Evolutionary conservation across 768 basidiomycete species (phyloP).

Genomic region (Lanmaoa pseudosensibilis): DNA sequence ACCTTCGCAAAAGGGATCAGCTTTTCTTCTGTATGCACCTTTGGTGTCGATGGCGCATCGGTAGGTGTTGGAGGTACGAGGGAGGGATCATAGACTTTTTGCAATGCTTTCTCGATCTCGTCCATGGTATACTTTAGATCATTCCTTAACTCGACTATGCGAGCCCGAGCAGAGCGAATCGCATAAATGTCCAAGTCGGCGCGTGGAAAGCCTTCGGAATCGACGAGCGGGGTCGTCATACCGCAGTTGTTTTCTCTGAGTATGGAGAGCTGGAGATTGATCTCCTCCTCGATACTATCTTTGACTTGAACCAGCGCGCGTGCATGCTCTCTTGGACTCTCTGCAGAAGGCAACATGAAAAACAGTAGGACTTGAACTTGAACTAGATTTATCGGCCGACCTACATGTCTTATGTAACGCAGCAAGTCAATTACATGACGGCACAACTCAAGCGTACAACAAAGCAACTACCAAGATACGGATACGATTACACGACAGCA

Average conservation of each 20-base stretch:
- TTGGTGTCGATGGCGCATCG: slow-evolving; percentile 25
- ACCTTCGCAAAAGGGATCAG: slow-evolving; percentile 73
- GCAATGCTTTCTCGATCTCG: slow-evolving; percentile 64
- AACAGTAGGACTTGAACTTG: no score
- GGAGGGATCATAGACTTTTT: slow-evolving; percentile 61
- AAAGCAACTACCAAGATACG: background rate
- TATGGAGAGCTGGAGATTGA: slow-evolving; percentile 60
- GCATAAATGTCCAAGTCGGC: slow-evolving; percentile 83
- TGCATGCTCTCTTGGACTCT: slow-evolving; percentile 55
- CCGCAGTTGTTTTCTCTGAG: slow-evolving; percentile 63
- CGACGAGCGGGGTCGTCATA: slow-evolving; percentile 75
- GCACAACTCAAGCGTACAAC: background rate
- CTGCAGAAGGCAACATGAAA: slow-evolving; percentile 43
- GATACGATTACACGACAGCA: background rate
- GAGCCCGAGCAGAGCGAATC: slow-evolving; percentile 69
- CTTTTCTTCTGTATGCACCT: slow-evolving; percentile 11
- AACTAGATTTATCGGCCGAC: no score
- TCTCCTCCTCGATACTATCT: slow-evolving; percentile 69
- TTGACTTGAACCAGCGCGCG: slow-evolving; percentile 66
- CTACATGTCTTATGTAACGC: background rate
- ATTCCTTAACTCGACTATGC: slow-evolving; percentile 80
- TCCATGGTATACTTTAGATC: slow-evolving; percentile 68
- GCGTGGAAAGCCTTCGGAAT: slow-evolving; percentile 86
- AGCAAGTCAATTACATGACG: slow-evolving; percentile 11
- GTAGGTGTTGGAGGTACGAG: slow-evolving; percentile 20